Evolutionary conservation across 331 rosid species (phyloP), one percentile per base, ranked within the genome.

Genomic region (Quercus lobata): DNA sequence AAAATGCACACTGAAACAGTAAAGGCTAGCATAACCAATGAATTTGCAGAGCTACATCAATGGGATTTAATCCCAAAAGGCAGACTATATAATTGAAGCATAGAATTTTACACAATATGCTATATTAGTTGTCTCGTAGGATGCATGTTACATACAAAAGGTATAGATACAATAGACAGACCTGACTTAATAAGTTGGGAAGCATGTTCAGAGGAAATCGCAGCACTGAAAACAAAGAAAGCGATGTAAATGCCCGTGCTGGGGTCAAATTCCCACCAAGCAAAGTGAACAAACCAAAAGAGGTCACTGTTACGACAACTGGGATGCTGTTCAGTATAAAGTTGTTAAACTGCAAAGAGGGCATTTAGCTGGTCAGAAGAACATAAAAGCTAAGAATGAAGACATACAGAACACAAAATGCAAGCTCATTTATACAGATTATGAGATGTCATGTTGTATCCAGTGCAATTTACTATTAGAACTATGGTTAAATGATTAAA

Each of bases 191-290:
- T 81, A 91, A 80, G 80, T 79, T 91, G 71, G 97, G 97, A 49
- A 92, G 92, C 92, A 86, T 91, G 85, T 71, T 88, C 81, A 94
- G 81, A 79, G 98, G 98, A 85, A 19, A 79, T 57, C 96, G 91
- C 80, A 94, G 76, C 78, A 94, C 86, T 3, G 97, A 79, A 71
- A 92, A 94, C 22, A 94, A 89, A 58, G 98, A 91, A 34, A 92
- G 89, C 41, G 98, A 94, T 66, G 98, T 92, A 78, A 94, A 94
- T 65, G 98, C 97, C 74, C 92, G 90, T 52, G 98, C 86, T 57
- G 98, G 97, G 71, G 98, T 92, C 85, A 94, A 80, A 27, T 92
- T 84, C 58, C 97, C 97, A 53, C 97, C 98, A 80, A 91, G 92
- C 79, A 91, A 77, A 72, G 96, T 91, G 85, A 94, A 94, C 80